phyloP scores from a whole-genome alignment of 371 early-diverging fungal species.

The Amoeboaphelidium protococcarum region DNA sequence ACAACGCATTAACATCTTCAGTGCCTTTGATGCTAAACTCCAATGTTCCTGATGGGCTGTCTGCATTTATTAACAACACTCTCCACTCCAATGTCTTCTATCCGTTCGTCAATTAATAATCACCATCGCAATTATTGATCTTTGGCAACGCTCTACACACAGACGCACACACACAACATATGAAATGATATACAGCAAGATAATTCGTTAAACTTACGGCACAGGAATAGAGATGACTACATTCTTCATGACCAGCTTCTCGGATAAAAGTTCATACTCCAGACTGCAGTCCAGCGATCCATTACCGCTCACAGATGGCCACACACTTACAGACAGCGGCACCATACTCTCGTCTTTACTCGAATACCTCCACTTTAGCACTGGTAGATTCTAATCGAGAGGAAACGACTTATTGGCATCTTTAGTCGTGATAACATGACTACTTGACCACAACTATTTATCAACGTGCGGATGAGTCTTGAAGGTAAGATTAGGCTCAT shows the following conservation, averaged over 20 bases:
- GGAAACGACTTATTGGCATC: slow-evolving; percentile 64
- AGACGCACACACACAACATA: not conserved
- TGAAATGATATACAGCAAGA: not conserved
- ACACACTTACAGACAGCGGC: slow-evolving; percentile 79
- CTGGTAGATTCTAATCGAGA: slow-evolving; percentile 43
- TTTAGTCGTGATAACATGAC: slow-evolving; percentile 41
- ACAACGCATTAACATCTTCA: slow-evolving; percentile 46
- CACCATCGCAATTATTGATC: slow-evolving; percentile 38
- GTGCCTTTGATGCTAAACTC: slow-evolving; percentile 64
- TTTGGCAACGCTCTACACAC: slow-evolving; percentile 21
- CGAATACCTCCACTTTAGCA: slow-evolving; percentile 62
- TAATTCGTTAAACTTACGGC: slow-evolving; percentile 26
- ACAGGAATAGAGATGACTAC: slow-evolving; percentile 67
- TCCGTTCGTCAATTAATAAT: slow-evolving; percentile 36
- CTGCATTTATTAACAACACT: slow-evolving; percentile 43
- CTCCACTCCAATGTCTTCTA: slow-evolving; percentile 55
- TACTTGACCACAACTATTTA: slow-evolving; percentile 45
- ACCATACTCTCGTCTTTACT: slow-evolving; percentile 49
- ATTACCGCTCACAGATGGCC: slow-evolving; percentile 72
- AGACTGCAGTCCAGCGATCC: slow-evolving; percentile 73
- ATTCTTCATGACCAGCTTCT: slow-evolving; percentile 44
- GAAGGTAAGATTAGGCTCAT: slow-evolving; percentile 39
- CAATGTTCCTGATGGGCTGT: slow-evolving; percentile 43
- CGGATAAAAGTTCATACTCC: slow-evolving; percentile 63
- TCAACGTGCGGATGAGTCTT: slow-evolving; percentile 94